Evolutionary conservation across 345 rosid species (phyloP).

Genomic region (Syzygium grande): DNA sequence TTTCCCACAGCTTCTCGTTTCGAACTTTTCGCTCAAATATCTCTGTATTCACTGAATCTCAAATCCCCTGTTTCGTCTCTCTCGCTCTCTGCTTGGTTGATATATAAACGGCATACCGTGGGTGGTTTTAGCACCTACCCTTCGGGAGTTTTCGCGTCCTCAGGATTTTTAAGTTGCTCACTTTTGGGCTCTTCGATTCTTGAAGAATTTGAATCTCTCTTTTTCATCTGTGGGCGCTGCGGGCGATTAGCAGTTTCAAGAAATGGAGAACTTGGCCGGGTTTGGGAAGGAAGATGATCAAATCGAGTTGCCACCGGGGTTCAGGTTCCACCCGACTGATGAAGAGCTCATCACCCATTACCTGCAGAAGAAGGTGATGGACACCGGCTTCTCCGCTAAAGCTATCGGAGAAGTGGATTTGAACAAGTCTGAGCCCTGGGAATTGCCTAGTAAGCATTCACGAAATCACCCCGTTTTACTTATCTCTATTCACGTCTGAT

Average conservation of each 20-base stretch:
- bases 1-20: neutral
- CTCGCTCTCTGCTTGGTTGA: neutral
- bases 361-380: conserved; percentile 58
- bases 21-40: neutral
- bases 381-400: conserved; percentile 42
- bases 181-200: neutral
- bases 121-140: neutral
- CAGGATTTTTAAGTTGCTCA: neutral
- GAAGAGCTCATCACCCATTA: conserved; percentile 93
- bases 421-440: conserved; percentile 99
- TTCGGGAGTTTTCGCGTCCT: neutral
- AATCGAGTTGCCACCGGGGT: conserved; percentile 89
- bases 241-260: conserved; percentile 7
- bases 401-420: conserved; percentile 92
- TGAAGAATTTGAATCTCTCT: neutral
- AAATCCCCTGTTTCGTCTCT: neutral
- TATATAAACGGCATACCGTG: neutral
- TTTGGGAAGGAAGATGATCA: conserved; percentile 50
- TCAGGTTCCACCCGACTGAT: conserved; percentile 89
- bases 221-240: neutral
- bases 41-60: neutral
- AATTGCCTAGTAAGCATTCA: conserved; percentile 60
- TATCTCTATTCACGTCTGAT: neutral
- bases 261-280: conserved; percentile 34
- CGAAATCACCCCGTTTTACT: neutral